Percentiles rank a stretch among this genome's conserved stretches.
Conservation (phyloP, 2,329 filamentous ascomycete species). For the Aureobasidium sp. region DNA sequence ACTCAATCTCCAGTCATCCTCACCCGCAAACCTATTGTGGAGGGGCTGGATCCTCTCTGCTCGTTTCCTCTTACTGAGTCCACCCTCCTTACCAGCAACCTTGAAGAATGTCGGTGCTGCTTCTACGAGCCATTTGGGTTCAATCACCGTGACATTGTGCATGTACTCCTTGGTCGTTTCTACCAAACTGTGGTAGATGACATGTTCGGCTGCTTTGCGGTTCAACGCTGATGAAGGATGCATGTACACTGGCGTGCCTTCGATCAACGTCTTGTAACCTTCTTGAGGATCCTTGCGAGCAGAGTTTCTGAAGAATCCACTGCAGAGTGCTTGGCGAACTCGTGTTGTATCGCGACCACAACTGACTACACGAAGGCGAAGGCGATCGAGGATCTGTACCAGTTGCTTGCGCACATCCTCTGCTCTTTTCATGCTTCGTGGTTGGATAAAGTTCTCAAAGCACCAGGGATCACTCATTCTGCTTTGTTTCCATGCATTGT, state of each 20-base stretch:
- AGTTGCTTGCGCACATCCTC: slow-evolving; percentile 91
- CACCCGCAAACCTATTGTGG: slow-evolving; percentile 83
- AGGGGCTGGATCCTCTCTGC: slow-evolving; percentile 91
- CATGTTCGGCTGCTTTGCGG: slow-evolving; percentile 92
- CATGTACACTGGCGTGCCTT: slow-evolving; percentile 89
- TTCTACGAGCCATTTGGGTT: slow-evolving; percentile 89
- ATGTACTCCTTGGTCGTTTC: slow-evolving; percentile 97
- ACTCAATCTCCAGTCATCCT: slow-evolving; percentile 91
- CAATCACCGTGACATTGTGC: slow-evolving; percentile 87
- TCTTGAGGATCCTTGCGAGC: slow-evolving; percentile 93
- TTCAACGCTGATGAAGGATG: slow-evolving; percentile 89
- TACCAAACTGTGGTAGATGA: slow-evolving; percentile 85
- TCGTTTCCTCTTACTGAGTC: slow-evolving; percentile 80
- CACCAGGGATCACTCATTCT: slow-evolving; percentile 85
- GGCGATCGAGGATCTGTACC: slow-evolving; percentile 86
- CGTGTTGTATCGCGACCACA: slow-evolving; percentile 82
- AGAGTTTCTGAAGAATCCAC: slow-evolving; percentile 91
- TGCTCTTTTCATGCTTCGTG: slow-evolving; percentile 75
- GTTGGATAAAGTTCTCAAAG: slow-evolving; percentile 96
- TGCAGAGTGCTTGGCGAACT: slow-evolving; percentile 81
- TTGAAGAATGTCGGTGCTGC: slow-evolving; percentile 99
- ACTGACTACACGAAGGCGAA: slow-evolving; percentile 71
- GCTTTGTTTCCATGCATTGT: slow-evolving; percentile 89
- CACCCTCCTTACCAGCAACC: slow-evolving; percentile 74
- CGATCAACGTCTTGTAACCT: slow-evolving; percentile 94